These are phyloP conservation scores for Dryas drummondii DNA, from an alignment of 306 rosid genomes.

Conservation along the genomic window DNA sequence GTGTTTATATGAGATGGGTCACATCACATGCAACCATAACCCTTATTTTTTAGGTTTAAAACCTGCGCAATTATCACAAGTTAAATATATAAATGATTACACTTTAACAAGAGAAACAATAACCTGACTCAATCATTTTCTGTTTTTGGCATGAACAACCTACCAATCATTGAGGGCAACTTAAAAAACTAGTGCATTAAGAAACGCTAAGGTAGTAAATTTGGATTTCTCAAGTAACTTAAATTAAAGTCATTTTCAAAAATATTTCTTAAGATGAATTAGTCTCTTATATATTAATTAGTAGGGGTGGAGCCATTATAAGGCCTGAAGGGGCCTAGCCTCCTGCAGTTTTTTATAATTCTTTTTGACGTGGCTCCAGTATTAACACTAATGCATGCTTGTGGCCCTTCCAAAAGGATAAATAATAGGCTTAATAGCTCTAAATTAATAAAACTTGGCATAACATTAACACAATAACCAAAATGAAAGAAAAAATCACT, in stretches of 20 bases:
- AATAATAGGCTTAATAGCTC: too few relatives aligned
- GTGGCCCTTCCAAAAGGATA: too few relatives aligned
- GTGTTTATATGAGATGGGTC: conserved; percentile 1
- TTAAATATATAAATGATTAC: not conserved
- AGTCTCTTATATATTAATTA: not conserved
- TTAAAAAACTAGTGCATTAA: not conserved
- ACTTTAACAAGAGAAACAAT: not conserved
- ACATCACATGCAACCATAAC: not conserved
- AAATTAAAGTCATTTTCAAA: not conserved
- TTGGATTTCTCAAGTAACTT: too few relatives aligned
- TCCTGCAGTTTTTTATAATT: too few relatives aligned
- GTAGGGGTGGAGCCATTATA: too few relatives aligned
- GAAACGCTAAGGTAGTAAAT: too few relatives aligned
- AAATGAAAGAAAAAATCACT: too few relatives aligned
- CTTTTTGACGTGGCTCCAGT: too few relatives aligned
- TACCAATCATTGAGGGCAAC: not conserved
- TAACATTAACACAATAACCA: too few relatives aligned
- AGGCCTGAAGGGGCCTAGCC: too few relatives aligned
- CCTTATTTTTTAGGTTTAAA: not conserved
- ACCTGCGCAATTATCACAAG: not conserved
- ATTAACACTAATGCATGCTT: too few relatives aligned
- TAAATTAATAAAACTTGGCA: too few relatives aligned
- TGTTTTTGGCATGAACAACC: not conserved
- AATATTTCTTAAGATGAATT: not conserved
- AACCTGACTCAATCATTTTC: not conserved